Evolutionary conservation across 2,329 filamentous ascomycete species (phyloP).

Genomic region (Exophiala dermatitidis): DNA sequence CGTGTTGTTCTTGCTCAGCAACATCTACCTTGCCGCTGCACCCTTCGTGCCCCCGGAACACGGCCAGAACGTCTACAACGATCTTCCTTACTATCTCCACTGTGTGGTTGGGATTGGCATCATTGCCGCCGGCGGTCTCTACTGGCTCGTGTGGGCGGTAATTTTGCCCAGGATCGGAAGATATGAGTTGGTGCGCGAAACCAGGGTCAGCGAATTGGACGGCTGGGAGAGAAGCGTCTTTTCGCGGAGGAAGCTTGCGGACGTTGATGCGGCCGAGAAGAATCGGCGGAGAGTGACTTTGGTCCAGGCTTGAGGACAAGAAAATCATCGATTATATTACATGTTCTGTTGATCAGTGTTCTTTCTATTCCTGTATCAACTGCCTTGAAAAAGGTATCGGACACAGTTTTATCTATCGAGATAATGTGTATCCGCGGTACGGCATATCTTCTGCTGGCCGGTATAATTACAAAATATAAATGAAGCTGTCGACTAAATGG

Average conservation of each 20-base stretch:
- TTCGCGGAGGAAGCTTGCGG: conserved; percentile 4
- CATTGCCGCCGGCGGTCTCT: conserved; percentile 44
- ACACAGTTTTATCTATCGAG: too few relatives aligned
- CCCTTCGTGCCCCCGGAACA: conserved; percentile 46
- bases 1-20: conserved; percentile 48
- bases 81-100: conserved; percentile 48
- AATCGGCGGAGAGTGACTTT: neutral
- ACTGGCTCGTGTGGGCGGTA: conserved; percentile 48
- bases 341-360: too few relatives aligned
- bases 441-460: too few relatives aligned
- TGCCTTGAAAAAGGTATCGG: too few relatives aligned
- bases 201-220: conserved; percentile 48
- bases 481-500: too few relatives aligned
- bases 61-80: conserved; percentile 46
- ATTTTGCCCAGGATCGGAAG: conserved; percentile 39
- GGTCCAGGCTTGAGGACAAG: neutral
- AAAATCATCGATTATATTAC: too few relatives aligned
- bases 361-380: too few relatives aligned
- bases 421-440: too few relatives aligned
- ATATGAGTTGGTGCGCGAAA: conserved; percentile 52
- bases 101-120: conserved; percentile 48
- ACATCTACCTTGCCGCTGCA: conserved; percentile 47
- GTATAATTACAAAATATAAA: too few relatives aligned
- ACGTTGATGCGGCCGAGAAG: neutral
- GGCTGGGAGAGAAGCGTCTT: conserved; percentile 58